Evolutionary conservation across 257 asterid genomes (phyloP), one percentile per base, ranked within the genome.

Genomic region (Thymus mandschuricus): DNA sequence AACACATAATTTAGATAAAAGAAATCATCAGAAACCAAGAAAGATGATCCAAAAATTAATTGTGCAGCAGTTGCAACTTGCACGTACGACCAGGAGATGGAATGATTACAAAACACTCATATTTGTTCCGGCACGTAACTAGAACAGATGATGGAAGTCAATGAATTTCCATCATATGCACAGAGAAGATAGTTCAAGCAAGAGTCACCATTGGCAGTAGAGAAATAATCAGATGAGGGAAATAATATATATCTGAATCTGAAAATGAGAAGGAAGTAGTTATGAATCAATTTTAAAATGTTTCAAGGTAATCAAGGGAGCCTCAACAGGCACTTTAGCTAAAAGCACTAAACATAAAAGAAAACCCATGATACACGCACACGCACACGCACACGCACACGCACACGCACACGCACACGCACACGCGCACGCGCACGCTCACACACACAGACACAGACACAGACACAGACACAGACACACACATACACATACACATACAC

Each of bases 31-130:
- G 21, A 27, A 46, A 9, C 28, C 66, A 57, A 61, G 49, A 60
- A 59, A 61, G 43, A 75, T 21, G 21, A 69, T 50, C 48, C 15
- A 44, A 71, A 30, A 49, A 21, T 33, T 30, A 38, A 10, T 70
- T 43, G 56, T 33, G 21, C 21, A 57, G 41, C 58, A 48, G 8
- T 45, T 66, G 51, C 68, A 64, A 48, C 8, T 45, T 66, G 51
- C 68, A 64, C 41, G 74, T 54, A 28, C 59, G 49, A 68, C 55
- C 75, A 74, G 51, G 44, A 66, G 56, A 30, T 60, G 70, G 30
- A 62, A 67, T 33, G 38, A 54, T 43, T 62, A 15, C 45, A 72
- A 9, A 65, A 31, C 54, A 69, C 38, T 48, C 60, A 38, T 38
- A 56, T 41, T 46, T 35, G 59, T 74, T 38, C 44, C 8, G 45